Base-by-base conservation (phyloP, 108 stramenopile species). In the Nitzschia sp. region DNA sequence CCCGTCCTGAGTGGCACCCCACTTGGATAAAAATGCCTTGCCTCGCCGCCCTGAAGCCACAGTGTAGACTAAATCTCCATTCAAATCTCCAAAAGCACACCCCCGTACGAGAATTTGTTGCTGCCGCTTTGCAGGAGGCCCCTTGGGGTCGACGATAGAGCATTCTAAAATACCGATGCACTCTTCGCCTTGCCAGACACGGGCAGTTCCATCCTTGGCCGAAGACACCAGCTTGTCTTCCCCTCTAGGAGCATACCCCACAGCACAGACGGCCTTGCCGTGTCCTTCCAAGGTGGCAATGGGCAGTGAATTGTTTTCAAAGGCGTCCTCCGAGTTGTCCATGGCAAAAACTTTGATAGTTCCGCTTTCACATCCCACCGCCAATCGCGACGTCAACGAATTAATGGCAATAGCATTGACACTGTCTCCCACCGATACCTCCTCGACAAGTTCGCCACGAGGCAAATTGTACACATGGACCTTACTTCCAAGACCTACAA, bases 181-280 rank as follows among this genome's bases (percentile, higher is more conserved):
- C 23, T 76, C 28, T 18, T 56, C 63, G 5, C 46, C 55, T 29
- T 77, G 60, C 83, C 90, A 95, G 5, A 95, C 72, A 24, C 89
- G 74, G 4, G 84, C 83, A 9, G 91, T 91, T 6, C 94, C 94
- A 76, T 95, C 94, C 78, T 95, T 95, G 62, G 86, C 88, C 42
- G 79, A 83, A 2, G 75, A 80, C 0, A 90, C 71, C 5, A 92
- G 4, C 26, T 76, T 47, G 33, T 54, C 33, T 28, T 30, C 58
- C 19, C 67, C 72, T 1, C 90, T 74, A 23, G 79, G 82, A 53
- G 88, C 72, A 63, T 78, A 95, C 19, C 64, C 42, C 0, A 92
- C 63, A n/a, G 82, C 42, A 56, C 88, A 89, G 1, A 95, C 75
- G 24, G 91, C 86, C 54, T 92, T 87, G 30, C 62, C 78, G 61